These are phyloP conservation scores for Coemansia sp. DNA, from an alignment of 192 early-diverging fungal species.

Conservation along the genomic window DNA sequence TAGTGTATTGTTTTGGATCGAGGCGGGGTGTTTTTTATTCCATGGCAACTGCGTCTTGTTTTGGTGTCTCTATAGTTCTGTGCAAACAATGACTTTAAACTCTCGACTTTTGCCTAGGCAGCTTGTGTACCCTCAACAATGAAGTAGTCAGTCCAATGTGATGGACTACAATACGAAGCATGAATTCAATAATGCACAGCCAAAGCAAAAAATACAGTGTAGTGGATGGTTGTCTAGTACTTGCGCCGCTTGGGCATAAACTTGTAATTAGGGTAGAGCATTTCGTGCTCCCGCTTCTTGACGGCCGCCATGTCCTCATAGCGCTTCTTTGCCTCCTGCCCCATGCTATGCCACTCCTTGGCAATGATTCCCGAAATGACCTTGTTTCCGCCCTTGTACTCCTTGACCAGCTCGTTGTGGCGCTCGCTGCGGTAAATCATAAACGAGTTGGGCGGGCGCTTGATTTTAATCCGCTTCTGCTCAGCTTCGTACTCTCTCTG, in stretches of 20 bases:
- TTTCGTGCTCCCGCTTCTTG: slow-evolving; percentile 50
- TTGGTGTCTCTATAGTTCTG: not conserved
- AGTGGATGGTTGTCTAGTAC: slow-evolving; percentile 3
- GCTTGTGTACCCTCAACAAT: not conserved
- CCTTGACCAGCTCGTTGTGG: slow-evolving; percentile 46
- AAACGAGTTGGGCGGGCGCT: slow-evolving; percentile 52
- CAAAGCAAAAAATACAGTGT: not conserved
- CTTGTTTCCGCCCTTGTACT: slow-evolving; percentile 48
- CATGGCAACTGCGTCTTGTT: not conserved
- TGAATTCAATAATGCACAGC: not conserved
- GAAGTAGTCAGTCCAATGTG: not conserved
- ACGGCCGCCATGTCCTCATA: slow-evolving; percentile 42
- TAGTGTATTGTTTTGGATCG: not conserved
- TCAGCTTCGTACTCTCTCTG: slow-evolving; percentile 21
- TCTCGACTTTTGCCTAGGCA: not conserved
- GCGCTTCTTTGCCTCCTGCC: slow-evolving; percentile 17
- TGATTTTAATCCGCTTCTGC: slow-evolving; percentile 43
- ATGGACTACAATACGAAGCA: not conserved
- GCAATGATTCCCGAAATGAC: slow-evolving; percentile 49
- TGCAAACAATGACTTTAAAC: not conserved
- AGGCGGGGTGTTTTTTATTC: not conserved
- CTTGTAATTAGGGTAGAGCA: slow-evolving; percentile 53
- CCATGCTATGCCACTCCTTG: slow-evolving; percentile 44
- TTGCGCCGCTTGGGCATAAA: slow-evolving; percentile 47
- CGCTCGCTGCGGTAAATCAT: slow-evolving; percentile 50